These are phyloP conservation scores for Solanum dulcamara DNA, from an alignment of 257 asterid species.

Conservation along the genomic window DNA sequence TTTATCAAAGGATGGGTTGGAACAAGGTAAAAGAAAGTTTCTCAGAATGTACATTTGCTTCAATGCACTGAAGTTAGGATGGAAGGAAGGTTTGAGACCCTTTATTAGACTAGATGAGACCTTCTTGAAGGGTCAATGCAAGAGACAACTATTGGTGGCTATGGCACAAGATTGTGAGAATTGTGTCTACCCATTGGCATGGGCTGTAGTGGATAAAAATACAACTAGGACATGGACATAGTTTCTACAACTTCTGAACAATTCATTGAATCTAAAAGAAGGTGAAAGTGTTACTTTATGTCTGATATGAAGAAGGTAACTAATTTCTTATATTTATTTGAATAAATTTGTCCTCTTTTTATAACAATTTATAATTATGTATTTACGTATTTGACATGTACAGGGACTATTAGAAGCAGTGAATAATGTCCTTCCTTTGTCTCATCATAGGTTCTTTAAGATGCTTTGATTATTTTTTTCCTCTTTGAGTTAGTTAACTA, in stretches of 20 bases:
- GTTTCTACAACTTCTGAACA: background rate
- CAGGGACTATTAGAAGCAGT: background rate
- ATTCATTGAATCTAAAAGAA: background rate
- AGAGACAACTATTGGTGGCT: background rate
- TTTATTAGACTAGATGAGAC: too few relatives aligned
- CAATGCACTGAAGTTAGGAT: too few relatives aligned
- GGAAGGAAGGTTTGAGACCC: too few relatives aligned
- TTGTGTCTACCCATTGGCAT: background rate
- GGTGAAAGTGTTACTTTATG: background rate
- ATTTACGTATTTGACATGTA: background rate
- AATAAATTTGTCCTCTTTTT: background rate
- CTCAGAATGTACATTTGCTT: too few relatives aligned
- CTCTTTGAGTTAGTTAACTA: background rate
- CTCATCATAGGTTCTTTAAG: background rate
- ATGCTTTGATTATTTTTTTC: background rate
- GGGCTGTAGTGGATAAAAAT: background rate
- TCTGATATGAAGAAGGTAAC: background rate
- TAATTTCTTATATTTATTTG: background rate
- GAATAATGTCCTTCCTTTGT: background rate
- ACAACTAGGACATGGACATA: background rate
- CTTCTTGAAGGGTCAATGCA: too few relatives aligned
- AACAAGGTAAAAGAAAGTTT: too few relatives aligned
- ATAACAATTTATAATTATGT: background rate
- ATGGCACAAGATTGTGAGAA: background rate
- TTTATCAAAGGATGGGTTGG: too few relatives aligned